phyloP scores from a whole-genome alignment of 1,284 basidiomycete genomes.

The Cryptococcus sp. region DNA sequence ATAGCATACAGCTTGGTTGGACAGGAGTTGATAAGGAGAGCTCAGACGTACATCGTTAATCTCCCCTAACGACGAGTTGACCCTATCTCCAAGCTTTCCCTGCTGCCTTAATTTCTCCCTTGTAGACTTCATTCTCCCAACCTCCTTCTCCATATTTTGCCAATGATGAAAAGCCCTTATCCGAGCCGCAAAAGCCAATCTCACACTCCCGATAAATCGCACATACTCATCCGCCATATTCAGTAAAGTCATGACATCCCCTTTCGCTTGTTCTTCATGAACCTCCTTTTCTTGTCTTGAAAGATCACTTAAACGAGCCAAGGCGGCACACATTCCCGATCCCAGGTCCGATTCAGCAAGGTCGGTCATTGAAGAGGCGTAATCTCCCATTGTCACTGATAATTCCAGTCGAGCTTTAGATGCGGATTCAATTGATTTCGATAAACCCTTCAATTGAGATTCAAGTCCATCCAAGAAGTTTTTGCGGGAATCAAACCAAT shows the following conservation, averaged over 20 bases:
- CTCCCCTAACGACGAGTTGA: conserved; percentile 56
- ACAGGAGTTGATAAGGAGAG: too few species aligned
- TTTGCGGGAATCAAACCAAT: conserved; percentile 93
- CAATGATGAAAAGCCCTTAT: conserved; percentile 75
- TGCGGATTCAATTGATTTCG: conserved; percentile 77
- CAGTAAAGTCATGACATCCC: conserved; percentile 72
- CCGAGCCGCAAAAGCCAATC: conserved; percentile 79
- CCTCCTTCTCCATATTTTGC: conserved; percentile 73
- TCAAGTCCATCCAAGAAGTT: conserved; percentile 85
- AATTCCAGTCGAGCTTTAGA: conserved; percentile 75
- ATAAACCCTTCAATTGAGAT: conserved; percentile 75
- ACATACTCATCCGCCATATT: conserved; percentile 84
- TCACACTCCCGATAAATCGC: conserved; percentile 80
- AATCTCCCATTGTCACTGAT: conserved; percentile 63
- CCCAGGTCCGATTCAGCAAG: conserved; percentile 72
- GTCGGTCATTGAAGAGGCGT: conserved; percentile 62
- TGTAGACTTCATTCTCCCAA: conserved; percentile 63
- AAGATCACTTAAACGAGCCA: conserved; percentile 67
- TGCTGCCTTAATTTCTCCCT: conserved; percentile 77
- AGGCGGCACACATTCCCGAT: conserved; percentile 62
- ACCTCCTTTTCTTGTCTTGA: conserved; percentile 65
- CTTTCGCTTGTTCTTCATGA: conserved; percentile 66
- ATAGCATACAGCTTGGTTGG: too few species aligned
- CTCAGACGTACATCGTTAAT: conserved; percentile 64
- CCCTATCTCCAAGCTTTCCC: conserved; percentile 54